Percentiles rank a stretch among this genome's conserved stretches.
Conservation (phyloP, 352 stramenopile genomes). For the Thraustochytrium sp. region DNA sequence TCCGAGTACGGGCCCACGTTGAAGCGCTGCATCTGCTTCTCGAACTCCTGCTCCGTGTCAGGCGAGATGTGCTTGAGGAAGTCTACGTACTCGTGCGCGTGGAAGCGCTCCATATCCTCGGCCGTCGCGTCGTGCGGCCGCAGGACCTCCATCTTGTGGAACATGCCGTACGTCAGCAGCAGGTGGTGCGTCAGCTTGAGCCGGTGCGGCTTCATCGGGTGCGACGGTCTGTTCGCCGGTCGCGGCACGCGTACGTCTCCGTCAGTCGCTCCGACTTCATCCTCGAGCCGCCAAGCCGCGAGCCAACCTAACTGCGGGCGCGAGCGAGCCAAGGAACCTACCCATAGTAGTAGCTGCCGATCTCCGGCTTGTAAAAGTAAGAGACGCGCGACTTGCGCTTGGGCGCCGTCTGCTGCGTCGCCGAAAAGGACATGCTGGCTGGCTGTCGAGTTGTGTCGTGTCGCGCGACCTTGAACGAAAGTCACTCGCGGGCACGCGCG, state of each 20-base stretch:
- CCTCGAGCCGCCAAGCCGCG: not conserved
- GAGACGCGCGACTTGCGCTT: conserved; percentile 18
- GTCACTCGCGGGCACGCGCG: too few relatives aligned
- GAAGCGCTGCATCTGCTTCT: conserved; percentile 59
- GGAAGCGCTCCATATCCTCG: conserved; percentile 94
- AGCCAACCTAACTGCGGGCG: too few relatives aligned
- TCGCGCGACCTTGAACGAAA: too few relatives aligned
- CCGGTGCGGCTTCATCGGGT: conserved; percentile 87
- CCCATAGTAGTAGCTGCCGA: conserved; percentile 79
- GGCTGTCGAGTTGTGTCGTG: too few relatives aligned
- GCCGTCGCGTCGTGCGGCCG: conserved; percentile 65
- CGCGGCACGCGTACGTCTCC: not conserved
- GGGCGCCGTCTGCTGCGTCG: not conserved
- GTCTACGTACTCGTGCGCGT: conserved; percentile 95
- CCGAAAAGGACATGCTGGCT: not conserved
- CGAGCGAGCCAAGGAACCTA: too few relatives aligned
- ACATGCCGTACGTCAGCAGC: conserved; percentile 96
- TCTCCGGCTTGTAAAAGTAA: conserved; percentile 57
- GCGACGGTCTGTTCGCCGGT: conserved; percentile 66
- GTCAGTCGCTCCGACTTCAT: not conserved
- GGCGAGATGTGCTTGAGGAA: conserved; percentile 92
- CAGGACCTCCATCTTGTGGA: conserved; percentile 98
- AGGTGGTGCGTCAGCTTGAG: conserved; percentile 97
- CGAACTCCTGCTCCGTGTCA: conserved; percentile 74
- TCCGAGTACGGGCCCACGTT: conserved; percentile 93